Evolutionary conservation across 1,139 yeast genomes (phyloP).

Genomic region (Suhomyces maxii): DNA sequence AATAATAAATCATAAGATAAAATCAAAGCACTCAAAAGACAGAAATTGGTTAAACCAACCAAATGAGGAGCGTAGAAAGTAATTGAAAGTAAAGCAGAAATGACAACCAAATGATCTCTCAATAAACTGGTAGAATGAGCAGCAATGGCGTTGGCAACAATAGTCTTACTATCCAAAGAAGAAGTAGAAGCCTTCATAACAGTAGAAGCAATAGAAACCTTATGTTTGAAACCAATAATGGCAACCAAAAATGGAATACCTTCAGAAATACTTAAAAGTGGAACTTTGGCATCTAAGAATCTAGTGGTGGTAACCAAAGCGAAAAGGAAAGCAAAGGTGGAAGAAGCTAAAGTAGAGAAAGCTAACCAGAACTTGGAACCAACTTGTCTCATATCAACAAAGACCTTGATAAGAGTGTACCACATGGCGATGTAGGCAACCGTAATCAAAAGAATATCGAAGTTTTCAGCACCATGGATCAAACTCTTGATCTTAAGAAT

Average conservation of each 20-base stretch:
- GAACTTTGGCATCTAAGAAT: conserved; percentile 54
- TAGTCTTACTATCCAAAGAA: conserved; percentile 42
- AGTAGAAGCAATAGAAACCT: conserved; percentile 70
- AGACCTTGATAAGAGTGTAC: conserved; percentile 77
- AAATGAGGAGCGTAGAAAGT: conserved; percentile 69
- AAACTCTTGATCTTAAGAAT: conserved; percentile 50
- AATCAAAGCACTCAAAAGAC: conserved; percentile 73
- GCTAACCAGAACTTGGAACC: conserved; percentile 94
- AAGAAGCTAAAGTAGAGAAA: conserved; percentile 74
- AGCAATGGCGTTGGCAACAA: conserved; percentile 60
- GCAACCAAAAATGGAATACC: conserved; percentile 94
- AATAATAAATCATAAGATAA: conserved; percentile 71
- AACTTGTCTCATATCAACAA: conserved; percentile 71
- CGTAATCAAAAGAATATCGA: conserved; percentile 79
- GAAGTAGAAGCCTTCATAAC: conserved; percentile 46
- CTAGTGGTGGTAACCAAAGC: conserved; percentile 72
- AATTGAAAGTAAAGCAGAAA: conserved; percentile 68
- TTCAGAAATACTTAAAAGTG: conserved; percentile 78
- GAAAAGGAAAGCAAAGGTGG: conserved; percentile 82
- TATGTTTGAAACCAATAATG: conserved; percentile 89
- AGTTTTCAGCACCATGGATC: conserved; percentile 77
- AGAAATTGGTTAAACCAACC: conserved; percentile 80
- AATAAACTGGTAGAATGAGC: conserved; percentile 69
- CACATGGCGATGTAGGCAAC: conserved; percentile 89
- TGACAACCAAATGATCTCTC: conserved; percentile 78